Evolutionary conservation across 208 protist species (phyloP).

Genomic region (Wallacemonas sp.): DNA sequence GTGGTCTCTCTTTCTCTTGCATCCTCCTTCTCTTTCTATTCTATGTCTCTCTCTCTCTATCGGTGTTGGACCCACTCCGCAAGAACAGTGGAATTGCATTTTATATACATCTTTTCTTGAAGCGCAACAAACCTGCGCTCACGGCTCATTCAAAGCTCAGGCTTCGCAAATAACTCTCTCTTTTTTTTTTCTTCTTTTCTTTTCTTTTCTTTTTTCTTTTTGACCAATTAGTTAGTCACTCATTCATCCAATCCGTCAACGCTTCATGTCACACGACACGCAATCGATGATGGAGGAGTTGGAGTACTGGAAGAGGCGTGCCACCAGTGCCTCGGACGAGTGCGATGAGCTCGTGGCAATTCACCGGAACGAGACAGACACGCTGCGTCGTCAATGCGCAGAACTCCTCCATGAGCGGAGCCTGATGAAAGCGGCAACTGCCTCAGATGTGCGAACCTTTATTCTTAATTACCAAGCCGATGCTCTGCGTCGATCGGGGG

Average conservation of each 20-base stretch:
- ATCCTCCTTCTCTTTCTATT: not conserved
- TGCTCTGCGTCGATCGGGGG: conserved; percentile 17
- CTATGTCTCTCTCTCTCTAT: not conserved
- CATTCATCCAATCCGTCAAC: no score
- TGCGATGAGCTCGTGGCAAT: conserved; percentile 51
- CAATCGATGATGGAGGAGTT: conserved; percentile 60
- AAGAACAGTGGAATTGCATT: no score
- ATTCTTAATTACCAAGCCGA: conserved; percentile 57
- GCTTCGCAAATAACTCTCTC: no score
- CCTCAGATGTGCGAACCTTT: conserved; percentile 68
- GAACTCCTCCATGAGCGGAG: conserved; percentile 69
- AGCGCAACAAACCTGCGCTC: no score
- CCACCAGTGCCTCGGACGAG: conserved; percentile 45
- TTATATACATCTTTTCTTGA: no score
- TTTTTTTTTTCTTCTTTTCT: not conserved
- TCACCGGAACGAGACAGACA: conserved; percentile 72
- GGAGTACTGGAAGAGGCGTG: conserved; percentile 59
- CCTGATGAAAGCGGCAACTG: conserved; percentile 64
- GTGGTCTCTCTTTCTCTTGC: not conserved
- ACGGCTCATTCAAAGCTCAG: no score
- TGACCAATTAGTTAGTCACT: no score
- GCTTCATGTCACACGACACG: no score
- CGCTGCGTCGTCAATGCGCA: conserved; percentile 55
- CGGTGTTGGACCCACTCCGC: no score
- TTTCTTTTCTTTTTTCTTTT: conserved; percentile 11